Evolutionary conservation across 2,329 filamentous ascomycete species (phyloP).

Genomic region (Colletotrichum sp.): DNA sequence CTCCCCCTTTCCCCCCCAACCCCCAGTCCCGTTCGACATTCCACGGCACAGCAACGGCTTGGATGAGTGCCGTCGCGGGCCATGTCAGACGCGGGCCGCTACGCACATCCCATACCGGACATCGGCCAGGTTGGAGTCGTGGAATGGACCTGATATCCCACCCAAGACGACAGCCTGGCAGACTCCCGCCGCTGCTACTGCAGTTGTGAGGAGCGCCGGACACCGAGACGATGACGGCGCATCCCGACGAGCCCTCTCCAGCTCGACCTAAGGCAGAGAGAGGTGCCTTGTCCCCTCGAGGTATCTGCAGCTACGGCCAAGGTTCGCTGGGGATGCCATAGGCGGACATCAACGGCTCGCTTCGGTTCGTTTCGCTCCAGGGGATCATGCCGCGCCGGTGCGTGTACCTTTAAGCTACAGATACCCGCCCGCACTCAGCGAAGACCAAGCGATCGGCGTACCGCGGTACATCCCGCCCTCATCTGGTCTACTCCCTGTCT

Average conservation of each 20-base stretch:
- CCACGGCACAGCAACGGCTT: neutral
- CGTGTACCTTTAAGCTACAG: neutral
- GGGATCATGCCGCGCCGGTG: neutral
- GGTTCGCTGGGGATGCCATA: constrained; percentile 3
- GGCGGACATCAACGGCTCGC: constrained; percentile 17
- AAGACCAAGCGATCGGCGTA: neutral
- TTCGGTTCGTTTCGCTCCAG: constrained; percentile 14
- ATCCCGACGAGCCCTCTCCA: neutral
- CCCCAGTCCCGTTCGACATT: neutral
- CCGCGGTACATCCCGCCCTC: neutral
- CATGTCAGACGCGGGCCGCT: neutral
- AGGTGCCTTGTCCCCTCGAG: neutral
- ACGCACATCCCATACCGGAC: neutral
- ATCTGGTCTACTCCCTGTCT: constrained; percentile 8
- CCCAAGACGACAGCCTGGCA: neutral
- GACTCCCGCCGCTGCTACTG: neutral
- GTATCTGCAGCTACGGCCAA: neutral
- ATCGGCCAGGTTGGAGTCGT: neutral
- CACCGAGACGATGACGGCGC: neutral
- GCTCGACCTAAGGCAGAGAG: neutral
- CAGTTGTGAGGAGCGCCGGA: neutral
- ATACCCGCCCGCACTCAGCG: neutral
- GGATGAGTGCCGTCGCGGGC: neutral
- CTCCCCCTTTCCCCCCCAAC: neutral
- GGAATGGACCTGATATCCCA: neutral